Evolutionary conservation across 1,139 yeast genomes (phyloP).

Genomic region (Chernovozyma aurita): DNA sequence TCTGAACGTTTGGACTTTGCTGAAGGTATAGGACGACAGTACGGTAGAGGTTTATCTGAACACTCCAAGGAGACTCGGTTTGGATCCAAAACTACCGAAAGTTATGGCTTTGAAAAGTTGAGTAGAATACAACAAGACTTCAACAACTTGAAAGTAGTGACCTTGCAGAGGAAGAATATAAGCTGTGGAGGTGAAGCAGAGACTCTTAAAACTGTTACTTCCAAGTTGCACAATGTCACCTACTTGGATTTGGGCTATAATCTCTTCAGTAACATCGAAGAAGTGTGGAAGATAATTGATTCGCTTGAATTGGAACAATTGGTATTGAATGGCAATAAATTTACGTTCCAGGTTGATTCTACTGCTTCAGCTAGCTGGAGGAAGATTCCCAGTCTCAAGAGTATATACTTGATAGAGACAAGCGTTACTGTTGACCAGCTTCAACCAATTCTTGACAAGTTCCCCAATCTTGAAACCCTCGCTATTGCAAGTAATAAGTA

Average conservation of each 20-base stretch:
- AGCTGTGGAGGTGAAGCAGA: not conserved
- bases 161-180: slow-evolving; percentile 42
- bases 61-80: slow-evolving; percentile 21
- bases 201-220: slow-evolving; percentile 3
- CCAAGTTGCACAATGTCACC: slow-evolving; percentile 21
- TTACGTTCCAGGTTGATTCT: no score
- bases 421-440: slow-evolving; percentile 20
- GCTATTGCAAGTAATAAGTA: slow-evolving; percentile 47
- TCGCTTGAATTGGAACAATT: slow-evolving; percentile 36
- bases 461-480: slow-evolving; percentile 42
- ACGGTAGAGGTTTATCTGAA: slow-evolving; percentile 28
- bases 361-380: not conserved
- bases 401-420: slow-evolving; percentile 29
- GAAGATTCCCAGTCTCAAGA: slow-evolving; percentile 20
- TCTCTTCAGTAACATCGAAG: slow-evolving; percentile 40
- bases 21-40: slow-evolving; percentile 47
- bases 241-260: slow-evolving; percentile 63
- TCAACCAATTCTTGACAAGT: slow-evolving; percentile 22
- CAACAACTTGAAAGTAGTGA: slow-evolving; percentile 38
- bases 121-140: slow-evolving; percentile 46
- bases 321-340: slow-evolving; percentile 61
- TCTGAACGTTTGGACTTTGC: slow-evolving; percentile 26
- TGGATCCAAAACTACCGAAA: slow-evolving; percentile 56
- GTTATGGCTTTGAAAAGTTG: slow-evolving; percentile 61
- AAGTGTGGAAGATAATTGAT: slow-evolving; percentile 33